A percentile compares a stretch with the other conserved stretches of the same genome.
Conservation (phyloP, 2,329 filamentous ascomycete species). For the Arthrocladium fulminans region DNA sequence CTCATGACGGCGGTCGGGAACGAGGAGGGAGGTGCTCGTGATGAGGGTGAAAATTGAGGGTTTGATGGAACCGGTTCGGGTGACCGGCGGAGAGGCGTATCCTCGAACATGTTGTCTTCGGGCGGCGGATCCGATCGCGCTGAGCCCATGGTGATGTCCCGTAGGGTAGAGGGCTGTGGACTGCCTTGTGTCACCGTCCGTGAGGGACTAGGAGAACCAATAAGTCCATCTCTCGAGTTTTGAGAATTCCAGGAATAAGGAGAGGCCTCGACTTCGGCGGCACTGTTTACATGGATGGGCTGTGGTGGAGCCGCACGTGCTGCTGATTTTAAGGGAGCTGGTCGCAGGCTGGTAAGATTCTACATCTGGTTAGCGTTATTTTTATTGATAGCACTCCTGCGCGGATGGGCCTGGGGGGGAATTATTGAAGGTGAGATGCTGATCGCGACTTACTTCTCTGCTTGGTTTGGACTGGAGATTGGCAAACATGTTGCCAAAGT, state of each 20-base stretch:
- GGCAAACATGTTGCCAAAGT: conserved; percentile 47
- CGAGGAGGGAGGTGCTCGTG: conserved; percentile 8
- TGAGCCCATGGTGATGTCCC: not conserved
- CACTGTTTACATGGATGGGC: conserved; percentile 39
- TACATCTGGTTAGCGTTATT: conserved; percentile 1
- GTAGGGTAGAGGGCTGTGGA: conserved; percentile 11
- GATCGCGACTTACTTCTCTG: conserved; percentile 4
- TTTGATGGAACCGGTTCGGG: conserved; percentile 23
- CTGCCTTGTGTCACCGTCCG: conserved; percentile 24
- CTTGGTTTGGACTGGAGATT: conserved; percentile 31
- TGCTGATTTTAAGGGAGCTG: conserved; percentile 4
- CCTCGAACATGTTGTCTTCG: conserved; percentile 11
- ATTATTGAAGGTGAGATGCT: not conserved
- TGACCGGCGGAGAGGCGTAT: conserved; percentile 9
- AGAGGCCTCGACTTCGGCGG: conserved; percentile 38
- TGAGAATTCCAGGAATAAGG: conserved; percentile 46
- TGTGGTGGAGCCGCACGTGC: conserved; percentile 25
- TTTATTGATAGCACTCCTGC: not conserved
- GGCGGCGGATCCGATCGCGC: not conserved
- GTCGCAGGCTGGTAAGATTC: not conserved
- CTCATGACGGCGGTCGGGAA: not conserved
- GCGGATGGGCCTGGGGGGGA: too few relatives aligned
- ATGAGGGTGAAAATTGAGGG: conserved; percentile 10
- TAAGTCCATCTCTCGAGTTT: conserved; percentile 42
- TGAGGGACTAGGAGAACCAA: conserved; percentile 31